A percentile compares a stretch with the other conserved stretches of the same genome.
These are phyloP conservation scores for Solanum chilense DNA, from an alignment of 257 asterid species.

Conservation along the genomic window DNA sequence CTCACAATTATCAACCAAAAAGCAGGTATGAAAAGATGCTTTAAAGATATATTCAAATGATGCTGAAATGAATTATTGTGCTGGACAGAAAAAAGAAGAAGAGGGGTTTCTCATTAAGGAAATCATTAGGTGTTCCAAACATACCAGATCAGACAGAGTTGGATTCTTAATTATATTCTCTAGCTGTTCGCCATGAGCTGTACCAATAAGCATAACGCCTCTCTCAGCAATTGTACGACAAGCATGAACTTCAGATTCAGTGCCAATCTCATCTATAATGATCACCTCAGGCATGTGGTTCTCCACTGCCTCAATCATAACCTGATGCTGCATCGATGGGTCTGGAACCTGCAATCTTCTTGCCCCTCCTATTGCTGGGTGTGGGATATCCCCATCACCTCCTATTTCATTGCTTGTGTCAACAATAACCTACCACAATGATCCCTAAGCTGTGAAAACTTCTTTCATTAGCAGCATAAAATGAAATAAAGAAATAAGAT, in stretches of 20 bases:
- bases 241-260: slow-evolving; percentile 68
- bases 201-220: slow-evolving; percentile 86
- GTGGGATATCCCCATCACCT: slow-evolving; percentile 78
- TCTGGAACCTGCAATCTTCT: slow-evolving; percentile 69
- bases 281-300: slow-evolving; percentile 92
- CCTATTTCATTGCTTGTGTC: slow-evolving; percentile 88
- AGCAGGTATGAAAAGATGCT: not conserved
- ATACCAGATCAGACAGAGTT: slow-evolving; percentile 50
- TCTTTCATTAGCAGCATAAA: not conserved
- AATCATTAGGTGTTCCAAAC: slow-evolving; percentile 9
- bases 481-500: not conserved
- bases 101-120: not conserved
- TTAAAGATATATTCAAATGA: not conserved
- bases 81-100: not conserved
- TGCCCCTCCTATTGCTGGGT: slow-evolving; percentile 67
- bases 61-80: not conserved
- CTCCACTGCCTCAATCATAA: slow-evolving; percentile 84
- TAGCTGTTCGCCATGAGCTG: slow-evolving; percentile 68
- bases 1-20: not conserved
- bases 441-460: not conserved
- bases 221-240: slow-evolving; percentile 75
- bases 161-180: slow-evolving; percentile 62
- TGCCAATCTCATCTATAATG: slow-evolving; percentile 70
- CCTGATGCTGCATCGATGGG: slow-evolving; percentile 58
- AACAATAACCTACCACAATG: slow-evolving; percentile 42